These are phyloP conservation scores for Plenodomus biglobosus DNA, from an alignment of 2,329 filamentous ascomycete genomes.

Conservation along the genomic window DNA sequence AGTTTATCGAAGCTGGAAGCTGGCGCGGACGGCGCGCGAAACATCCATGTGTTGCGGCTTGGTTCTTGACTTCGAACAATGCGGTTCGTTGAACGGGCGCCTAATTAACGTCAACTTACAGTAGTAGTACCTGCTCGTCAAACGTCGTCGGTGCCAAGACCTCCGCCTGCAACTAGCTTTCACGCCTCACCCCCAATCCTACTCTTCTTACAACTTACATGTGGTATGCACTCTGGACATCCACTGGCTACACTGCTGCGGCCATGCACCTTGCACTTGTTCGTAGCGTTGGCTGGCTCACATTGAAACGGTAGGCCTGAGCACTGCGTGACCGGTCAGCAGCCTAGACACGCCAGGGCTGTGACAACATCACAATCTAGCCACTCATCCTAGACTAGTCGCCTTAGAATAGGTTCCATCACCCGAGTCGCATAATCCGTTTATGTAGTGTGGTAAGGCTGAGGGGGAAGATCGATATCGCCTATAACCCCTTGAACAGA, in stretches of 20 bases:
- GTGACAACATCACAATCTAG: not conserved
- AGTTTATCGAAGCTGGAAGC: not conserved
- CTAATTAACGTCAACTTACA: no score
- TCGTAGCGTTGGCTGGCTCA: not conserved
- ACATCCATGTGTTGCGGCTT: not conserved
- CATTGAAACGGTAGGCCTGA: not conserved
- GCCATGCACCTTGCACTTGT: not conserved
- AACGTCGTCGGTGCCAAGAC: not conserved
- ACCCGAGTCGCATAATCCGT: not conserved
- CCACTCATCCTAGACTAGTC: not conserved
- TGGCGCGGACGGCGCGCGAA: not conserved
- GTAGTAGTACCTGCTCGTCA: not conserved
- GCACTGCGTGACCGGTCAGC: not conserved
- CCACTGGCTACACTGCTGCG: not conserved
- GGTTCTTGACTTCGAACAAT: not conserved
- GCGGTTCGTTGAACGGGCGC: not conserved
- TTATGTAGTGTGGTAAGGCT: not conserved
- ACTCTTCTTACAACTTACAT: not conserved
- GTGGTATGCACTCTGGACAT: not conserved
- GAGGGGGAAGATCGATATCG: not conserved
- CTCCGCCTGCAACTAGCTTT: not conserved
- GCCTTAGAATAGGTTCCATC: not conserved
- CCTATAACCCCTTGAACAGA: not conserved
- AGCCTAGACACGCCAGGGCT: not conserved
- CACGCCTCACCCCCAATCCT: not conserved